phyloP scores from a whole-genome alignment of 345 rosid species.

The Clarkia xantiana region DNA sequence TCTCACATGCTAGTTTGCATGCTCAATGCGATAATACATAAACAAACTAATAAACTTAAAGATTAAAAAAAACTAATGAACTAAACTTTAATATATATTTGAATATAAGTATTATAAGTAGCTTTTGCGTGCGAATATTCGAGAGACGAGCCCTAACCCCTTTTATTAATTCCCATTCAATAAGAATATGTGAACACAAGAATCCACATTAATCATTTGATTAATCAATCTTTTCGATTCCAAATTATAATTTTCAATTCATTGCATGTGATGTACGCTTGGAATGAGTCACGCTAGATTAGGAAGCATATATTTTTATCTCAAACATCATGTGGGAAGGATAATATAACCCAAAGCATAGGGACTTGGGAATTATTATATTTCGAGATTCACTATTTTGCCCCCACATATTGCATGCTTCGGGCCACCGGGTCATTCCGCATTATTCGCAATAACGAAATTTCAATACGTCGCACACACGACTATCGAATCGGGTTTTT shows the following conservation, averaged over 20 bases:
- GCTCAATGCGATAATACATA: slow-evolving; percentile 9
- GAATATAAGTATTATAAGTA: slow-evolving; percentile 1
- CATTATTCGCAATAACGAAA: too few relatives aligned
- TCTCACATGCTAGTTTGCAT: slow-evolving; percentile 39
- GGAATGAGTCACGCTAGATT: slow-evolving; percentile 11
- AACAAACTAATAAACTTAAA: too few relatives aligned
- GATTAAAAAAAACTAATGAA: slow-evolving; percentile 4
- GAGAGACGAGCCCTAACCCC: slow-evolving; percentile 21
- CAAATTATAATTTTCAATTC: slow-evolving; percentile 9
- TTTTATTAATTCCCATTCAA: slow-evolving; percentile 8
- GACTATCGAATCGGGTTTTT: too few relatives aligned
- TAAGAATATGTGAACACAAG: slow-evolving; percentile 15
- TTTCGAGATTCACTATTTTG: too few relatives aligned
- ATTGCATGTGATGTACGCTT: slow-evolving; percentile 32
- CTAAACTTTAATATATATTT: slow-evolving; percentile 8
- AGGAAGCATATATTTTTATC: neutral
- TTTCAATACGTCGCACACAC: too few relatives aligned
- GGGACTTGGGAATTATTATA: too few relatives aligned
- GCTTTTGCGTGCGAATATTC: slow-evolving; percentile 60
- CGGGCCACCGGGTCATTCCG: too few relatives aligned
- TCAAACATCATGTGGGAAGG: neutral
- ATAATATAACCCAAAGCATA: too few relatives aligned
- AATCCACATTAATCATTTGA: slow-evolving; percentile 32
- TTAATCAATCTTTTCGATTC: slow-evolving; percentile 19
- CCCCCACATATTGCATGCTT: too few relatives aligned